Conservation (phyloP, 352 stramenopile genomes). For the Globisporangium viniferum region DNA sequence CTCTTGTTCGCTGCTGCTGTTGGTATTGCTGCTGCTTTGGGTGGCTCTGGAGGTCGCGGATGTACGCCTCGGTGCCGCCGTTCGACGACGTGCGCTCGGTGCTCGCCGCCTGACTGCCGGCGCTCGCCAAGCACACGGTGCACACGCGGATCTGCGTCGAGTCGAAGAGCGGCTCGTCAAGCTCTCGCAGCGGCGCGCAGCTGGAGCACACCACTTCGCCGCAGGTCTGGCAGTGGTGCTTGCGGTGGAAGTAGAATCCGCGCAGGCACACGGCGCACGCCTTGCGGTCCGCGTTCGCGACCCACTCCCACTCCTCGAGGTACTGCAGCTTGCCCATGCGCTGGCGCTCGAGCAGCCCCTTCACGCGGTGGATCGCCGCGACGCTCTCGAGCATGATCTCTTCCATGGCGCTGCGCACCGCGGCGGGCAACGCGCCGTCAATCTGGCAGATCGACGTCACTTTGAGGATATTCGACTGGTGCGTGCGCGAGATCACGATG, state of each 20-base stretch:
- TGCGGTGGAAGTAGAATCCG: slow-evolving; percentile 76
- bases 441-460: slow-evolving; percentile 75
- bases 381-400: slow-evolving; percentile 72
- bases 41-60: slow-evolving; percentile 28
- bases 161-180: slow-evolving; percentile 69
- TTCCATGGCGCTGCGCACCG: slow-evolving; percentile 43
- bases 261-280: slow-evolving; percentile 76
- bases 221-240: slow-evolving; percentile 73
- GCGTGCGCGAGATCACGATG: slow-evolving; percentile 73
- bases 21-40: slow-evolving; percentile 7
- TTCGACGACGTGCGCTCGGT: slow-evolving; percentile 40
- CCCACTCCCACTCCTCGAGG: slow-evolving; percentile 78
- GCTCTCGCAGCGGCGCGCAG: slow-evolving; percentile 65
- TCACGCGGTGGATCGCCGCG: slow-evolving; percentile 46
- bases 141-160: slow-evolving; percentile 69
- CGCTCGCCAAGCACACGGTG: slow-evolving; percentile 56
- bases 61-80: slow-evolving; percentile 45
- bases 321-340: slow-evolving; percentile 74
- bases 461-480: slow-evolving; percentile 66
- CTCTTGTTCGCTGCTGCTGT: slow-evolving; percentile 2
- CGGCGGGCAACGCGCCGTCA: slow-evolving; percentile 39
- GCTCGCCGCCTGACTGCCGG: slow-evolving; percentile 23
- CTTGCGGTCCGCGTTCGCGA: slow-evolving; percentile 67
- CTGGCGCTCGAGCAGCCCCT: slow-evolving; percentile 63
- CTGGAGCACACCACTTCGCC: slow-evolving; percentile 74